Conservation (phyloP, 805 yeast genomes). For the Sungouiella blattae region DNA sequence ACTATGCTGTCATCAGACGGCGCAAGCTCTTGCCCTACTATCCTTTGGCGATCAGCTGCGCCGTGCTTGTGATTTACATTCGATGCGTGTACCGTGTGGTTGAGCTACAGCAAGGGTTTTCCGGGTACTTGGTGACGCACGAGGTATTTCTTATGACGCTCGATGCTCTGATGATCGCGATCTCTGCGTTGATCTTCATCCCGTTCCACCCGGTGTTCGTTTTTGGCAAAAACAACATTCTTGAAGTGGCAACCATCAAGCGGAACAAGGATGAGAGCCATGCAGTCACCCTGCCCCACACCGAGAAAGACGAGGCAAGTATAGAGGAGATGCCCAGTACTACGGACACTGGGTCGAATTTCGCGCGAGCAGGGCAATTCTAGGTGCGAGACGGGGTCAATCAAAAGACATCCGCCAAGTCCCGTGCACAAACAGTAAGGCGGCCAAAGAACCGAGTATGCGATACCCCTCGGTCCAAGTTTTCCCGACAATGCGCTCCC, state of each 20-base stretch:
- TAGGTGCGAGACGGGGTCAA: too few relatives aligned
- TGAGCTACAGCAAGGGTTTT: conserved; percentile 37
- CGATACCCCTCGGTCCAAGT: too few relatives aligned
- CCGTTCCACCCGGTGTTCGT: conserved; percentile 40
- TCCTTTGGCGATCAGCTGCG: conserved; percentile 32
- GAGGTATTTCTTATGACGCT: conserved; percentile 37
- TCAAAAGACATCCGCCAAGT: too few relatives aligned
- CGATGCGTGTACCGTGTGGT: conserved; percentile 38
- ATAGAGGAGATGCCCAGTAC: too few relatives aligned
- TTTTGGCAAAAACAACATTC: conserved; percentile 24
- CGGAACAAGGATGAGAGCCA: conserved; percentile 2
- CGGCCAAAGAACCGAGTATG: too few relatives aligned
- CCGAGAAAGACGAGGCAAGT: too few relatives aligned
- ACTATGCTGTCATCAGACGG: conserved; percentile 21
- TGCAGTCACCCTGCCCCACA: too few relatives aligned
- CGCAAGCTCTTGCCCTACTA: conserved; percentile 26
- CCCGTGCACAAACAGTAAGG: too few relatives aligned
- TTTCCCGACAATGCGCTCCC: too few relatives aligned
- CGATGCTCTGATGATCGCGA: conserved; percentile 37
- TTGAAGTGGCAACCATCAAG: conserved; percentile 10
- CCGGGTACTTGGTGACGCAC: conserved; percentile 33
- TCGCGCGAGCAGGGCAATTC: too few relatives aligned
- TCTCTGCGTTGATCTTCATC: conserved; percentile 33
- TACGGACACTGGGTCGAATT: too few relatives aligned
- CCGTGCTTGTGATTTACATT: conserved; percentile 33